Conservation (phyloP, 2,329 filamentous ascomycete genomes). For the Penicillium palitans region DNA sequence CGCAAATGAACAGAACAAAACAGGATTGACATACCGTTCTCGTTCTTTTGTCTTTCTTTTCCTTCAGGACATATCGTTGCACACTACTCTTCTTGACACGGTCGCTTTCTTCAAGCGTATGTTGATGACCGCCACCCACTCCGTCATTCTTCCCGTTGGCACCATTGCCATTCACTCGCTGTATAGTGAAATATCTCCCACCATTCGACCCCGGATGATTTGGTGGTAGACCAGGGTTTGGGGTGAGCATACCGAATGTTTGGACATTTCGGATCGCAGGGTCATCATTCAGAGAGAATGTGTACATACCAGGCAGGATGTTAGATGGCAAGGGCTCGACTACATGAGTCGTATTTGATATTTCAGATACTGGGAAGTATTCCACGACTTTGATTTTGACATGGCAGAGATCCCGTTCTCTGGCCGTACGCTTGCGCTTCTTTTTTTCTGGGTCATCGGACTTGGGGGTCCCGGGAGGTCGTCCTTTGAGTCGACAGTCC, state of each 20-base stretch:
- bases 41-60: constrained; percentile 66
- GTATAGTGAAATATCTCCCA: constrained; percentile 69
- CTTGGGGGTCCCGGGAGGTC: constrained; percentile 75
- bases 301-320: constrained; percentile 27
- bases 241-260: constrained; percentile 48
- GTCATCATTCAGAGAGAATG: constrained; percentile 20
- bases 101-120: constrained; percentile 71
- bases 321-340: constrained; percentile 25
- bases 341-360: constrained; percentile 24
- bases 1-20: constrained; percentile 13
- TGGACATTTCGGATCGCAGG: constrained; percentile 21
- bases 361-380: constrained; percentile 58
- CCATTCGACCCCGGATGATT: constrained; percentile 52
- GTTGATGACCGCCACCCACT: constrained; percentile 70
- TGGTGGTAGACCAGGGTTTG: constrained; percentile 42
- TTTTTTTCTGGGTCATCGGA: constrained; percentile 78
- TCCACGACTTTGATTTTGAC: constrained; percentile 86
- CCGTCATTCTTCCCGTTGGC: constrained; percentile 71
- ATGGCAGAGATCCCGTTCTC: constrained; percentile 76
- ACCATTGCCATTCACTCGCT: constrained; percentile 74
- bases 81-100: constrained; percentile 80
- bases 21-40: constrained; percentile 48
- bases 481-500: constrained; percentile 79
- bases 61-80: constrained; percentile 63
- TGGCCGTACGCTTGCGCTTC: constrained; percentile 74